phyloP scores from a whole-genome alignment of 2,329 filamentous ascomycete species.

The Arthrobotrys pseudoclavata region DNA sequence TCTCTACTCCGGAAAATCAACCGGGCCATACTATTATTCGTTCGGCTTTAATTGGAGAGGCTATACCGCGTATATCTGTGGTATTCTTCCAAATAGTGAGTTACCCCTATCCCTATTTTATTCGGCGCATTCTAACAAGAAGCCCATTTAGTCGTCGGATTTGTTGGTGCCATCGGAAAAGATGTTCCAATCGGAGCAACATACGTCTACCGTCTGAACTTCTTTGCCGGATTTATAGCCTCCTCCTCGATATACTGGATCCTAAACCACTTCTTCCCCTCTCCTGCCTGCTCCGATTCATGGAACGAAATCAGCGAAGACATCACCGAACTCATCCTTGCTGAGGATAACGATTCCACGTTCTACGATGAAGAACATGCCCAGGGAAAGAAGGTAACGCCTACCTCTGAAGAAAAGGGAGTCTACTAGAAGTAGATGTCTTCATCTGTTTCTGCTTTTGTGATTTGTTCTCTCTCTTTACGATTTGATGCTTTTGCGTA shows the following conservation, averaged over 20 bases:
- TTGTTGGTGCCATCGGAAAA: slow-evolving; percentile 81
- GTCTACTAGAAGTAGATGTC: slow-evolving; percentile 49
- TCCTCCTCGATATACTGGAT: slow-evolving; percentile 76
- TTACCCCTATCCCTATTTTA: not conserved
- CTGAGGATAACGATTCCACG: slow-evolving; percentile 60
- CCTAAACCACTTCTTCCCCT: slow-evolving; percentile 77
- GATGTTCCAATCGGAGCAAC: slow-evolving; percentile 81
- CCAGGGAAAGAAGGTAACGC: slow-evolving; percentile 55
- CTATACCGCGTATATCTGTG: slow-evolving; percentile 81
- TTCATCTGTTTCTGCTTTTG: slow-evolving; percentile 7
- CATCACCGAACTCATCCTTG: slow-evolving; percentile 66
- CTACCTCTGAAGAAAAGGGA: slow-evolving; percentile 52
- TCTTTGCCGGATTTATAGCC: slow-evolving; percentile 85
- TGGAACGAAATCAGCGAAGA: slow-evolving; percentile 84
- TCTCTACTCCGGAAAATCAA: slow-evolving; percentile 79
- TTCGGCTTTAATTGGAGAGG: slow-evolving; percentile 85
- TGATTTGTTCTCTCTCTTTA: not conserved
- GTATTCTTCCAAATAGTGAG: slow-evolving; percentile 54
- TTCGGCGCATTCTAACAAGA: slow-evolving; percentile 65
- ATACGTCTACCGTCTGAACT: slow-evolving; percentile 92
- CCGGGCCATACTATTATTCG: slow-evolving; percentile 79
- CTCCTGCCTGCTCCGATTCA: slow-evolving; percentile 79
- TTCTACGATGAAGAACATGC: slow-evolving; percentile 61
- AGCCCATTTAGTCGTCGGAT: slow-evolving; percentile 92
- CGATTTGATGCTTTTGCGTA: slow-evolving; percentile 21